Conservation (phyloP, 805 yeast species). For the Clavispora fructus region DNA sequence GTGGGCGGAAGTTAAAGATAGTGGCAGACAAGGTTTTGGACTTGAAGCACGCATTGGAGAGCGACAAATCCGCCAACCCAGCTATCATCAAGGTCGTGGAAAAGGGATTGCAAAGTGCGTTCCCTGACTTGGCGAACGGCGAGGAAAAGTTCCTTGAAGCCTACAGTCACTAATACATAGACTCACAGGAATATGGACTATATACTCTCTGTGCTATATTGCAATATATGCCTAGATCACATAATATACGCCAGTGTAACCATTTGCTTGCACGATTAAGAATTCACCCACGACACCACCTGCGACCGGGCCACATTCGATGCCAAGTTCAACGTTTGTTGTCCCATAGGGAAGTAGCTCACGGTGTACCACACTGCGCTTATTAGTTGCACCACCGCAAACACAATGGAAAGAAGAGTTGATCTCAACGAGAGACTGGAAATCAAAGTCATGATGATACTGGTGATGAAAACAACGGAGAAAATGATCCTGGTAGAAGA, state of each 20-base stretch:
- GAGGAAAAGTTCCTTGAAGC: constrained; percentile 12
- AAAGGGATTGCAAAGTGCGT: constrained; percentile 30
- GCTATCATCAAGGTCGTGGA: constrained; percentile 41
- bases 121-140: constrained; percentile 26
- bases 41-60: constrained; percentile 25
- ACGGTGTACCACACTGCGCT: constrained; percentile 43
- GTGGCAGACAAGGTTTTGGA: constrained; percentile 28
- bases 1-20: constrained; percentile 11
- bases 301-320: constrained; percentile 40
- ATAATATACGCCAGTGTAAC: no score
- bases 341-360: constrained; percentile 44
- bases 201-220: no score
- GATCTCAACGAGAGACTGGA: constrained; percentile 33
- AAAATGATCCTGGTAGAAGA: constrained; percentile 38
- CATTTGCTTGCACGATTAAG: constrained; percentile 8
- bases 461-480: constrained; percentile 32
- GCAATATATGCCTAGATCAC: no score
- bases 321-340: constrained; percentile 38
- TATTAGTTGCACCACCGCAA: constrained; percentile 36
- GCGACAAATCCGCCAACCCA: constrained; percentile 36
- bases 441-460: constrained; percentile 37
- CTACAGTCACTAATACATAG: constrained; percentile 7
- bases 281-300: constrained; percentile 39
- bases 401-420: constrained; percentile 33
- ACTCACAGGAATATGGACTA: no score